Evolutionary conservation across 2,329 filamentous ascomycete species (phyloP).

Genomic region (Pestalotiopsis sp.): DNA sequence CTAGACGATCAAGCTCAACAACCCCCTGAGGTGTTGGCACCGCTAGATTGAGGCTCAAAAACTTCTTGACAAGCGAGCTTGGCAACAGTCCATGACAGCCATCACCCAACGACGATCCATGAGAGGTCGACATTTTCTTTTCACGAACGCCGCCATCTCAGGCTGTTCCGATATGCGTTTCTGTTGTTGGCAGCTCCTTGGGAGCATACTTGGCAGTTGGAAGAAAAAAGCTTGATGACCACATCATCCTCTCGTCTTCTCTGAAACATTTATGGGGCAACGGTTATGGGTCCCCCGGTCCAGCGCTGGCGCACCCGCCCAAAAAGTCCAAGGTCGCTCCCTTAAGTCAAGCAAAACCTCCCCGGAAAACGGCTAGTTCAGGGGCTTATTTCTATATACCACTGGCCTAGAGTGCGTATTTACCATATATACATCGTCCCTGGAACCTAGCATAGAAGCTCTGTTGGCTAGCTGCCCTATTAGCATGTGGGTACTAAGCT

Average conservation of each 20-base stretch:
- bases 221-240: not conserved
- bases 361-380: not conserved
- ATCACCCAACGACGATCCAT: not conserved
- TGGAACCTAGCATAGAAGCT: too few relatives aligned
- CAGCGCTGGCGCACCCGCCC: not conserved
- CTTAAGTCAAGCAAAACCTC: not conserved
- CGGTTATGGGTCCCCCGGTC: not conserved
- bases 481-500: not conserved
- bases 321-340: not conserved
- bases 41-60: conserved; percentile 3
- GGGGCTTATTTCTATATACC: not conserved
- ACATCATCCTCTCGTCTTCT: conserved; percentile 4
- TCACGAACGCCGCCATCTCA: too few relatives aligned
- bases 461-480: not conserved
- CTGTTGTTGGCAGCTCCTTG: not conserved
- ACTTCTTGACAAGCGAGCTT: conserved; percentile 2
- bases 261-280: conserved; percentile 4
- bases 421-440: too few relatives aligned
- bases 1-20: not conserved
- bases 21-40: not conserved
- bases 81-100: not conserved
- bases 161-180: not conserved
- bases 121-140: not conserved
- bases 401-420: not conserved
- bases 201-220: not conserved